phyloP scores from a whole-genome alignment of 2,329 filamentous ascomycete species.

The Aspergillus fumigatus region DNA sequence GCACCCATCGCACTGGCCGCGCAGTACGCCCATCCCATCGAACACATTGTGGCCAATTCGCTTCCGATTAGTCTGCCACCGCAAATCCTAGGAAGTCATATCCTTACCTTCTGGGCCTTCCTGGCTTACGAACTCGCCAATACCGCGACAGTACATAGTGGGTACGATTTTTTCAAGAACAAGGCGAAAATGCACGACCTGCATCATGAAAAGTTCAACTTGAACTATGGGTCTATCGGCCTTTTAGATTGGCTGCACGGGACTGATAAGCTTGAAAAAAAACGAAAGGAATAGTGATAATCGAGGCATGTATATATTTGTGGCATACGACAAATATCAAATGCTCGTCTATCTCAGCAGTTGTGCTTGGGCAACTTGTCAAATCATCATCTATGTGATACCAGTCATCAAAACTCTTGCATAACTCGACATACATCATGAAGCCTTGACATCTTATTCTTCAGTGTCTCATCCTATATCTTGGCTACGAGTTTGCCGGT shows the following conservation, averaged over 20 bases:
- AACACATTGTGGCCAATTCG: conserved; percentile 52
- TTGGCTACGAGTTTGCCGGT: not conserved
- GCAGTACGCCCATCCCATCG: conserved; percentile 55
- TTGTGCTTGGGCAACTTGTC: not conserved
- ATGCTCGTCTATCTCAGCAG: not conserved
- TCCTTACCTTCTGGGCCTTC: conserved; percentile 52
- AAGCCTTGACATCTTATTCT: not conserved
- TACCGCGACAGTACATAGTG: conserved; percentile 54
- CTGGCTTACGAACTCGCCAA: conserved; percentile 47
- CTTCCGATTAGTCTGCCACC: conserved; percentile 51
- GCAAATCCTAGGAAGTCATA: conserved; percentile 43
- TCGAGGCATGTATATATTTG: not conserved
- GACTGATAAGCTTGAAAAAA: conserved; percentile 30
- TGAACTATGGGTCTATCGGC: conserved; percentile 52
- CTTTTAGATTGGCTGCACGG: conserved; percentile 54
- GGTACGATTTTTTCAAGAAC: conserved; percentile 50
- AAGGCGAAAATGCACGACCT: conserved; percentile 50
- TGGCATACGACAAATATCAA: not conserved
- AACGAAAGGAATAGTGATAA: not conserved
- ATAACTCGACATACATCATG: not conserved
- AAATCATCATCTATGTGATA: not conserved
- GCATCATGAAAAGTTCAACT: conserved; percentile 54
- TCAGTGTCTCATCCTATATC: not conserved
- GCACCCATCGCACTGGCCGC: conserved; percentile 53
- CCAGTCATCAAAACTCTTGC: not conserved